Conservation (phyloP, 352 stramenopile species). For the Phytophthora fragariaefolia region DNA sequence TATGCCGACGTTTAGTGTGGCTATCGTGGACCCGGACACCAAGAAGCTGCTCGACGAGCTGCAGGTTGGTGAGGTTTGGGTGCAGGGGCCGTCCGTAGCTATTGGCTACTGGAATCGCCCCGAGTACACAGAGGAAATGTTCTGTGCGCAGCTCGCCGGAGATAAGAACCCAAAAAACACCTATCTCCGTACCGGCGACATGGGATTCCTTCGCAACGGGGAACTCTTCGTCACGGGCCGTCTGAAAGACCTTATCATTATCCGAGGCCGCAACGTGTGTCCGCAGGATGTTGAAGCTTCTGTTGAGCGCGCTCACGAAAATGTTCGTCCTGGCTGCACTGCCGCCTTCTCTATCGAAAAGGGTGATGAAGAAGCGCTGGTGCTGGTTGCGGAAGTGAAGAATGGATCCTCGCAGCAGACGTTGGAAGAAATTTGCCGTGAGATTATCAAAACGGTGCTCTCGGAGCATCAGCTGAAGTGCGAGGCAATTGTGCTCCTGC, state of each 20-base stretch:
- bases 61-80: constrained; percentile 93
- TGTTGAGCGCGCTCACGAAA: constrained; percentile 66
- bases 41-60: constrained; percentile 53
- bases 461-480: constrained; percentile 77
- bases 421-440: constrained; percentile 58
- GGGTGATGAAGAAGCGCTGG: constrained; percentile 74
- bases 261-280: constrained; percentile 79
- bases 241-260: constrained; percentile 87
- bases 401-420: constrained; percentile 62
- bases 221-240: constrained; percentile 82
- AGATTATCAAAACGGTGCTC: constrained; percentile 72
- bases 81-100: constrained; percentile 82
- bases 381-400: constrained; percentile 82
- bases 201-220: constrained; percentile 71
- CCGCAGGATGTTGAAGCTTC: constrained; percentile 83
- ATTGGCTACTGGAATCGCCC: constrained; percentile 78
- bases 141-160: constrained; percentile 54
- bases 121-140: constrained; percentile 78
- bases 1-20: constrained; percentile 78
- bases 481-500: constrained; percentile 75
- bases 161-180: constrained; percentile 44
- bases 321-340: constrained; percentile 75
- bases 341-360: constrained; percentile 86
- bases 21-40: constrained; percentile 72
- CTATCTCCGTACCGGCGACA: constrained; percentile 75